Evolutionary conservation across 108 stramenopile genomes (phyloP).

Genomic region (Pseudonitzschia multiseries): DNA sequence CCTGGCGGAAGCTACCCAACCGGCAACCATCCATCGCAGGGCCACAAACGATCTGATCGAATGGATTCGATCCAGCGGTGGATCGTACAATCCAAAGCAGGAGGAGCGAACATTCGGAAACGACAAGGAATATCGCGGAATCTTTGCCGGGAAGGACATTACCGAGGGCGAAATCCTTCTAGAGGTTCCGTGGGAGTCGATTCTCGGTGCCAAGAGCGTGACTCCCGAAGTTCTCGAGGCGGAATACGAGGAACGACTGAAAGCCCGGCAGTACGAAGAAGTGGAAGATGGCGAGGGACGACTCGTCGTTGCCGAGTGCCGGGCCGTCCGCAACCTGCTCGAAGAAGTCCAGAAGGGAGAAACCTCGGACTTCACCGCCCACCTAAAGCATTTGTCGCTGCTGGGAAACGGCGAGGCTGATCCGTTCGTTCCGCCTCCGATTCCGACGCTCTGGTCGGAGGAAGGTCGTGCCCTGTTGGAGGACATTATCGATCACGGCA

Average conservation of each 20-base stretch:
- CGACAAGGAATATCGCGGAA: slow-evolving; percentile 13
- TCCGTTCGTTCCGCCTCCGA: not conserved
- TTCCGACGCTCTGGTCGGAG: slow-evolving; percentile 47
- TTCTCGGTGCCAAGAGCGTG: slow-evolving; percentile 1
- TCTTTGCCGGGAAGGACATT: slow-evolving; percentile 37
- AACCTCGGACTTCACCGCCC: slow-evolving; percentile 50
- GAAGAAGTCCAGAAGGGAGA: slow-evolving; percentile 23
- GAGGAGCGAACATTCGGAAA: slow-evolving; percentile 22
- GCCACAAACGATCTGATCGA: slow-evolving; percentile 7
- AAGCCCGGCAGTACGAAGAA: not conserved
- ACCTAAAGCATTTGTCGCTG: slow-evolving; percentile 47
- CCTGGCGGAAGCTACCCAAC: no score
- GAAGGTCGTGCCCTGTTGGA: slow-evolving; percentile 35
- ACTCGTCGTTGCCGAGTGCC: slow-evolving; percentile 13
- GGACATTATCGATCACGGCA: slow-evolving; percentile 1
- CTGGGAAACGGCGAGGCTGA: not conserved
- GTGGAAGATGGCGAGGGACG: not conserved
- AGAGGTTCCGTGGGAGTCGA: slow-evolving; percentile 26
- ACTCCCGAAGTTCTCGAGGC: not conserved
- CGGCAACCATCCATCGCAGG: not conserved
- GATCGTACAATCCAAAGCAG: slow-evolving; percentile 27
- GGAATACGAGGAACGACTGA: not conserved
- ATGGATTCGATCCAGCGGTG: slow-evolving; percentile 31
- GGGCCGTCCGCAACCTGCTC: slow-evolving; percentile 3
- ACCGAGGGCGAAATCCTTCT: slow-evolving; percentile 25